Base-by-base conservation (phyloP, 2,329 filamentous ascomycete species). In the Reticulascus tulasneorum region DNA sequence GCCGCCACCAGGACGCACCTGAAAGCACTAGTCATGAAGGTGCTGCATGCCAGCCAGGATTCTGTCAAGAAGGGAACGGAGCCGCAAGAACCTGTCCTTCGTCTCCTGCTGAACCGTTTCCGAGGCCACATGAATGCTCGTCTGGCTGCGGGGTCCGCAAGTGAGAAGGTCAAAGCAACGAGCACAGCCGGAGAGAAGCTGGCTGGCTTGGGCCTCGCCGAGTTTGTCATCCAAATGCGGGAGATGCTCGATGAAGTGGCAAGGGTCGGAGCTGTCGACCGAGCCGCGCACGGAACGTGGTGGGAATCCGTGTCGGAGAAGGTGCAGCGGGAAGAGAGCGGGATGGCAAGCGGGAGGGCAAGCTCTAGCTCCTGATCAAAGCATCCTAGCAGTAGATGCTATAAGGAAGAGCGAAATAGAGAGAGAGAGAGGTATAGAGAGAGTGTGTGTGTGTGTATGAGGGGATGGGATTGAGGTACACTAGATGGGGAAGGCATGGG, bases 181-280 rank as follows among this genome's bases (percentile, higher is more conserved):
- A 84, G 76, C 48, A 79, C 72, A 1, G 83, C 82, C 1, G 77
- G 76, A 9, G 84, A 89, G 56, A 80, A 76, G 39, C 69, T 90
- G 7, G 82, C 82, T 1, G 72, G 73, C 3, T 70, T 84, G 13
- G 85, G 85, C 0, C 61, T 90, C 38, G 80, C 80, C 0, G 85
- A 90, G 58, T 89, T 89, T 54, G 79, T 84, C 12, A 74, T 77
- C 19, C 76, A 73, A 42, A 78, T 89, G 11, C 70, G 81, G 21
- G 77, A 78, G 31, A 81, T 89, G 48, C 79, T 85, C 7, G 82
- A 86, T 22, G 69, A 82, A 51, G 62, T 89, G 41, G 71, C 75
- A 26, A 73, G 74, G 52, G 71, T 88, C 4, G 79, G 80, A 11
- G 64, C 64, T 5, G 79, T 88, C 6, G 84, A 89, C 53, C 71